A percentile compares a stretch with the other conserved stretches of the same genome.
Conservation (phyloP, 169 alveolate species). For the Cryptosporidium andersoni region DNA sequence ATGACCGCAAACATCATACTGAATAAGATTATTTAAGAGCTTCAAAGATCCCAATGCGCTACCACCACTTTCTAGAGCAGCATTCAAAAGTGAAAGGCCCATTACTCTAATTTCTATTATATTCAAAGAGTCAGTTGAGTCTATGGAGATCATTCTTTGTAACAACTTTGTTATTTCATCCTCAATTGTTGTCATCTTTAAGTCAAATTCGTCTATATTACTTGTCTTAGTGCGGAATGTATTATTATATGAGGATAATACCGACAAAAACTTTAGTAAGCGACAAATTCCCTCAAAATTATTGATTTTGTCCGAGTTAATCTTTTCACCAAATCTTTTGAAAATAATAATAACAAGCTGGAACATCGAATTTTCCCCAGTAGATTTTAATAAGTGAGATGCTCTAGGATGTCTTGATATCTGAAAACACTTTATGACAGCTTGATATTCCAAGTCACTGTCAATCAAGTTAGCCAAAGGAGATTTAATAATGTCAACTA, state of each 20-base stretch:
- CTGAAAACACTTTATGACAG: conserved; percentile 52
- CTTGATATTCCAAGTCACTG: neutral
- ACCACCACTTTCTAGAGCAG: conserved; percentile 67
- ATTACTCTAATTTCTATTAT: conserved; percentile 33
- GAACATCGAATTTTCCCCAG: conserved; percentile 38
- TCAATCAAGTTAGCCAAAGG: conserved; percentile 38
- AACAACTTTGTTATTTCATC: conserved; percentile 26
- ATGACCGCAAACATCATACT: conserved; percentile 12
- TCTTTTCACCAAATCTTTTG: neutral
- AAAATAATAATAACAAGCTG: conserved; percentile 9
- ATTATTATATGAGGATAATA: conserved; percentile 24
- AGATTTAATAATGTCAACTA: conserved; percentile 22
- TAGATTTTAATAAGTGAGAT: conserved; percentile 41
- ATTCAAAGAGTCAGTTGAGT: conserved; percentile 6
- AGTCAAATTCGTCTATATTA: neutral
- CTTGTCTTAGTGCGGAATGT: neutral
- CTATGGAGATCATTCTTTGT: conserved; percentile 26
- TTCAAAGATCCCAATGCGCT: neutral
- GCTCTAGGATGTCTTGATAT: conserved; percentile 68
- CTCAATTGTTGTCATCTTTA: neutral
- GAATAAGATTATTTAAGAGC: conserved; percentile 4
- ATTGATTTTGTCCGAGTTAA: neutral
- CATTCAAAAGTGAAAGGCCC: conserved; percentile 46
- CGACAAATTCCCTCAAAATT: neutral
- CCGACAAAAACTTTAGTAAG: conserved; percentile 37